phyloP scores from a whole-genome alignment of 1,284 basidiomycete species.

The Takashimella koratensis region DNA sequence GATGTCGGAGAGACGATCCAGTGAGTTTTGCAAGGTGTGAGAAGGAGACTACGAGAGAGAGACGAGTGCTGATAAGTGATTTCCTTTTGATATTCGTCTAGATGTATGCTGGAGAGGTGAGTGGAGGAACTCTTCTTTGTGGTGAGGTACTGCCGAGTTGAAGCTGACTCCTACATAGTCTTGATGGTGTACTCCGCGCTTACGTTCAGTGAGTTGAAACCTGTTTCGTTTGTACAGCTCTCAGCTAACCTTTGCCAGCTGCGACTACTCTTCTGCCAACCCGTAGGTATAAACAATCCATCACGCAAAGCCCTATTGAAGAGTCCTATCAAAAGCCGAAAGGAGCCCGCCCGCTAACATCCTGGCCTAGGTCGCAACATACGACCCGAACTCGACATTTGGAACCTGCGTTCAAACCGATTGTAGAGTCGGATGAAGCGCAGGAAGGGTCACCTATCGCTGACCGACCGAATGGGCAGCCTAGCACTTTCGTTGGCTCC shows the following conservation, averaged over 20 bases:
- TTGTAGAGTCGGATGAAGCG: too few relatives aligned
- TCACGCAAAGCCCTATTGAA: background rate
- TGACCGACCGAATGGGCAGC: too few relatives aligned
- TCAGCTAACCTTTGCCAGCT: constrained; percentile 11
- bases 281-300: constrained; percentile 23
- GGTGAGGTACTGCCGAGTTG: constrained; percentile 14
- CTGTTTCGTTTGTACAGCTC: background rate
- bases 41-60: background rate
- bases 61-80: background rate
- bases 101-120: constrained; percentile 42
- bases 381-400: background rate
- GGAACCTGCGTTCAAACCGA: too few relatives aligned
- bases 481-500: background rate
- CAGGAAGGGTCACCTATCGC: too few relatives aligned
- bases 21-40: constrained; percentile 17
- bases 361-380: background rate
- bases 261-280: constrained; percentile 42
- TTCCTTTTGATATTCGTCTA: constrained; percentile 8
- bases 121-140: constrained; percentile 1
- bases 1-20: constrained; percentile 51
- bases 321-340: too few relatives aligned
- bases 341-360: too few relatives aligned
- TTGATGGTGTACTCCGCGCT: constrained; percentile 50
- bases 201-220: constrained; percentile 46
- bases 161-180: constrained; percentile 20